Conservation (phyloP, 208 protist species). For the Willaertia magna region DNA sequence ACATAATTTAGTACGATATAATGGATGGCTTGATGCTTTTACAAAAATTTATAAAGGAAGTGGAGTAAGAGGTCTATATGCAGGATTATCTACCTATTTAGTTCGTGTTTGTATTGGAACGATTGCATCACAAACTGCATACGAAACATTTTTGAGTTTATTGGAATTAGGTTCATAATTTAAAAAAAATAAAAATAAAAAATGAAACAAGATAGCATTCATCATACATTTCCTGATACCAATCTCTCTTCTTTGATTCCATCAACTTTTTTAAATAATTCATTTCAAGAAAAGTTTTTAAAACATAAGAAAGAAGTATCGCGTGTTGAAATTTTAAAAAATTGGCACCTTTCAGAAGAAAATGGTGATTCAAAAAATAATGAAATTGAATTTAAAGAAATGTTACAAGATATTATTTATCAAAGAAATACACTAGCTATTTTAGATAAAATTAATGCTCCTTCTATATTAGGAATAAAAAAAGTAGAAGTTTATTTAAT, state of each 20-base stretch:
- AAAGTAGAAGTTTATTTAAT: neutral
- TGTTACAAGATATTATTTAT: no score
- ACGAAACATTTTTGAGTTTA: neutral
- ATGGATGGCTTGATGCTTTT: neutral
- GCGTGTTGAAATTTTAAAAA: neutral
- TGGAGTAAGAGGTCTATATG: neutral
- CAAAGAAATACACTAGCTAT: neutral
- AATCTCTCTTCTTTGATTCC: no score
- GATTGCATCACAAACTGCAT: neutral
- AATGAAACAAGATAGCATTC: neutral
- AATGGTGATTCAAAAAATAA: neutral
- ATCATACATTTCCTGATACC: neutral
- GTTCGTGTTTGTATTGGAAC: neutral
- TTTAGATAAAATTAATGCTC: neutral
- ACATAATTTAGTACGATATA: no score
- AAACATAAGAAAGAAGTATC: neutral
- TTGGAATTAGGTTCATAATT: neutral
- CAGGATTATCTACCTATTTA: neutral
- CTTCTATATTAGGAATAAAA: neutral
- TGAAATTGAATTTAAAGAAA: neutral
- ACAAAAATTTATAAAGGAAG: neutral
- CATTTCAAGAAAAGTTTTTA: neutral
- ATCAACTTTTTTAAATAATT: no score
- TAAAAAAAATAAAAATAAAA: no score
- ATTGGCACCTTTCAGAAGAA: neutral